phyloP scores from a whole-genome alignment of 495 filamentous ascomycete species.

The Aspergillus campestris region DNA sequence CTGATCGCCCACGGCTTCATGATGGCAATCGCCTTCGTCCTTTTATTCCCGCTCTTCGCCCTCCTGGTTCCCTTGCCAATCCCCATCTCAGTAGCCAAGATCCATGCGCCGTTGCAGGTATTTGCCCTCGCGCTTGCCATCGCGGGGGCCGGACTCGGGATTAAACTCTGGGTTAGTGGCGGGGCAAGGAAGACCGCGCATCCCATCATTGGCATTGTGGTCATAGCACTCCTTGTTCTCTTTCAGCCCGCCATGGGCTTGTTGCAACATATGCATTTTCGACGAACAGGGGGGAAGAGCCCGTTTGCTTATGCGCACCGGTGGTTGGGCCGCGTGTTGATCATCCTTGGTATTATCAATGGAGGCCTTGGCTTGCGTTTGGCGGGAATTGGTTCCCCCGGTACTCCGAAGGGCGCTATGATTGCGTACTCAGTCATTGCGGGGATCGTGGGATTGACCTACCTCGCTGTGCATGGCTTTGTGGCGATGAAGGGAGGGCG shows the following conservation, averaged over 20 bases:
- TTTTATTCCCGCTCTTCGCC: conserved; percentile 40
- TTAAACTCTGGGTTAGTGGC: conserved; percentile 32
- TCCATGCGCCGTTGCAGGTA: conserved; percentile 52
- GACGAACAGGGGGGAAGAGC: conserved; percentile 36
- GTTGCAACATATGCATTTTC: conserved; percentile 51
- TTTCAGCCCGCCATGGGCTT: conserved; percentile 56
- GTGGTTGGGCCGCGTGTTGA: conserved; percentile 79
- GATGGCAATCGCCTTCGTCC: conserved; percentile 28
- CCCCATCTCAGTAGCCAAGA: conserved; percentile 11
- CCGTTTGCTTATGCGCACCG: conserved; percentile 57
- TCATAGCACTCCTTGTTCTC: conserved; percentile 43
- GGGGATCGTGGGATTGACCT: conserved; percentile 41
- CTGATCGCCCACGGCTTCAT: conserved; percentile 29
- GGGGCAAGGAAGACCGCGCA: conserved; percentile 16
- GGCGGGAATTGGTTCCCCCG: conserved; percentile 17
- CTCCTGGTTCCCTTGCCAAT: conserved; percentile 32
- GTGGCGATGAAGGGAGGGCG: not conserved
- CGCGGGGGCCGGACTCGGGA: conserved; percentile 51
- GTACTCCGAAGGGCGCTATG: conserved; percentile 24
- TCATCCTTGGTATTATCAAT: conserved; percentile 56
- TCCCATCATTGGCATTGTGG: conserved; percentile 47
- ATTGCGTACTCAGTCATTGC: conserved; percentile 54
- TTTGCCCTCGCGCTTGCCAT: conserved; percentile 47
- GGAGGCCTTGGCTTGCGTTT: conserved; percentile 60
- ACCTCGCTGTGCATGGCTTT: conserved; percentile 22